Evolutionary conservation across 1,284 basidiomycete species (phyloP).

Genomic region (Taiwanofungus camphoratus): DNA sequence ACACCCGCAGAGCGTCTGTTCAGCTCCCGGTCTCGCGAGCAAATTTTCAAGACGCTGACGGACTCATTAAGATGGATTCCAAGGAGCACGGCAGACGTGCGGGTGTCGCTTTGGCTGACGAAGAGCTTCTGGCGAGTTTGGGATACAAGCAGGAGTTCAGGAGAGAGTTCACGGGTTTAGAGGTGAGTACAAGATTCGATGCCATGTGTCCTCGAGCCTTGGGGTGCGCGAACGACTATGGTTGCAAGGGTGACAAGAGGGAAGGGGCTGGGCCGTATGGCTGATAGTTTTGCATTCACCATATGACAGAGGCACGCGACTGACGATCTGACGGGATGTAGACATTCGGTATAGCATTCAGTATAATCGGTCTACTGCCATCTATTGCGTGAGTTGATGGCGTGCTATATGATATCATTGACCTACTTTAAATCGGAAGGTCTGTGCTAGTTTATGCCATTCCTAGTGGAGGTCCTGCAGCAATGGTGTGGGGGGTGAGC

Average conservation of each 20-base stretch:
- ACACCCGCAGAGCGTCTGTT: no score
- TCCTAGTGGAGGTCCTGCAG: conserved; percentile 70
- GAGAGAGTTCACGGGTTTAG: conserved; percentile 36
- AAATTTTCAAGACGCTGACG: no score
- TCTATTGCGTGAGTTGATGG: conserved; percentile 26
- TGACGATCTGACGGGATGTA: no score
- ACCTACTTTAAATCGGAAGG: conserved; percentile 2
- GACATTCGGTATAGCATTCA: conserved; percentile 52
- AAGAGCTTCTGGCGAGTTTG: conserved; percentile 25
- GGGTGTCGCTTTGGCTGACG: conserved; percentile 18
- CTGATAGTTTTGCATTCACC: no score
- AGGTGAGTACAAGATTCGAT: conserved; percentile 27
- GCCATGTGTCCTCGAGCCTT: no score
- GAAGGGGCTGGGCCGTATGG: no score
- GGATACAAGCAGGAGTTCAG: conserved; percentile 44
- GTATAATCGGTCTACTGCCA: conserved; percentile 49
- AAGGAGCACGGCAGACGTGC: no score
- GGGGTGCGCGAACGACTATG: no score
- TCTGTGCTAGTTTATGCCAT: conserved; percentile 68
- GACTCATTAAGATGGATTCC: no score
- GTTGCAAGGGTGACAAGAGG: no score
- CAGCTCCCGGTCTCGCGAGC: no score
- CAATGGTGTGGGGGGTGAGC: conserved; percentile 72
- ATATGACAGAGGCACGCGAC: no score
- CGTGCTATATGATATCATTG: neutral